Base-by-base conservation (phyloP, 2,329 filamentous ascomycete species). In the Aureobasidium uvarum region DNA sequence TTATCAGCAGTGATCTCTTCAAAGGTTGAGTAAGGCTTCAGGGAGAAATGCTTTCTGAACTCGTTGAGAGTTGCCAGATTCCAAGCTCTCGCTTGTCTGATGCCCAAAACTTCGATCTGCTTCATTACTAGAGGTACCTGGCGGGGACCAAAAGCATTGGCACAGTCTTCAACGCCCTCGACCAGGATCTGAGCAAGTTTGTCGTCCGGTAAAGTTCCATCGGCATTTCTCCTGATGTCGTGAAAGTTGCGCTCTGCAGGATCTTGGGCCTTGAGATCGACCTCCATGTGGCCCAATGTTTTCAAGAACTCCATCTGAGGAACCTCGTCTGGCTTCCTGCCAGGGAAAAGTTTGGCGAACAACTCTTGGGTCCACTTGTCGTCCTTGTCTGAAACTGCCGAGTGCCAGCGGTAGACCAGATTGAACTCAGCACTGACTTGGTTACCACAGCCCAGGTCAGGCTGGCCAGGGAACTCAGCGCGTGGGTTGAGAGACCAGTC, bases 61-160 rank as follows among this genome's bases (percentile, higher is more conserved):
- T 89, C 86, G 69, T 89, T 89, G 45, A 89, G 74, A 0, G 85
- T 84, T 0, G 82, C 84, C 13, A 86, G 74, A 63, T 85, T 81
- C 86, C 85, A 88, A 43, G 83, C 82, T 45, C 86, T 83, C 6
- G 82, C 84, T 69, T 88, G 86, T 20, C 81, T 78, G 59, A 88
- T 88, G 10, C 85, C 86, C 2, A 87, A 79, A 2, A 87, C 79
- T 73, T 89, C 87, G n/a, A 89, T 81, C 1, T 81, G 78, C 70
- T 82, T 84, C 70, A 89, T 81, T 1, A 83, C 80, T 46, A 80
- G 80, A 5, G 86, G 86, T 0, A 88, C 81, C 71, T 84, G 85
- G 16, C 81, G 80, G 2, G 86, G 82, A 1, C 86, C 86, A 68
- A 87, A 87, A 6, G 80, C 78, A 39, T 84, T 85, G 1, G 84